Evolutionary conservation across 2,329 filamentous ascomycete genomes (phyloP), one percentile per base, ranked within the genome.

Genomic region (Clonostachys rhizophaga): DNA sequence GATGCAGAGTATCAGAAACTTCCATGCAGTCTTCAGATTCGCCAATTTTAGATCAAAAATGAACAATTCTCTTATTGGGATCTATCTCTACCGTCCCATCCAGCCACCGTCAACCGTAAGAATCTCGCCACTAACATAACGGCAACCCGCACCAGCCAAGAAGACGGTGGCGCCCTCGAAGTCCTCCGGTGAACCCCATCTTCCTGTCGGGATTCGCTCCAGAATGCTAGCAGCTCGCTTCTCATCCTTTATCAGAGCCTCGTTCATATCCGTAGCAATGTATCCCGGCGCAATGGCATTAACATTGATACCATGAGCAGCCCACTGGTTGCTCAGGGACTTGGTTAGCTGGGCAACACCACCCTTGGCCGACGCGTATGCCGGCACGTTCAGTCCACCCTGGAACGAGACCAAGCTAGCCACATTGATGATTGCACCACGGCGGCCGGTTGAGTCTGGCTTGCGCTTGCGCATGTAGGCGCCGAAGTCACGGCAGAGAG

Each of bases 201-300:
- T 70, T 0, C 85, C 88, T 2, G 86, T 86, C 1, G 89, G 89
- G 56, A 92, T 94, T 49, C 88, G 72, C 44, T 79, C 81, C 58
- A 87, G 72, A 52, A 94, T 94, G 55, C 83, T 83, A 53, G 72
- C 78, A 48, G 84, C 76, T 39, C 89, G 70, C 53, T 75, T 76
- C 58, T 76, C 62, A 62, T 94, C 83, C 43, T 83, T 77, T 43
- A 92, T 78, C 57, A 94, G 64, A 4, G 87, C 89, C 51, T 74
- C 76, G 60, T 94, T 94, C 89, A 94, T 94, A 50, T 92, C 89
- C 7, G 88, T 92, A 40, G 78, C 85, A 54, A 92, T 86, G 62
- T 92, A 92, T 0, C 89, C 89, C 0, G 89, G 89, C 5, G 88
- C 87, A 60, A 94, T 86, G 2, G 85, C 87, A 63, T 94, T 94